phyloP scores from a whole-genome alignment of 805 yeast genomes.

The Phaffomyces antillensis region DNA sequence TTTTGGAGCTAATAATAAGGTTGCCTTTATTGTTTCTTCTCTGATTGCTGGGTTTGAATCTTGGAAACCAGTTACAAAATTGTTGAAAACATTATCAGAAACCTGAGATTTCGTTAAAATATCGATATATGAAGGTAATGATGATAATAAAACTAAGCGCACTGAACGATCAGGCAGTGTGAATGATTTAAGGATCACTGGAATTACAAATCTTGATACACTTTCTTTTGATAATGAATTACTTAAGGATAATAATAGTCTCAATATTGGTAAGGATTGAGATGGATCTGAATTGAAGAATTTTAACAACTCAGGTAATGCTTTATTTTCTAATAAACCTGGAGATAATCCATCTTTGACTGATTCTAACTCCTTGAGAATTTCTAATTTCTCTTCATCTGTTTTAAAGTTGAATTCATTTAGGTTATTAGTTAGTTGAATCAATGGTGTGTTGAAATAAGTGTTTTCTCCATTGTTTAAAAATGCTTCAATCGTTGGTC shows the following conservation, averaged over 20 bases:
- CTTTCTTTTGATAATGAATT: conserved; percentile 27
- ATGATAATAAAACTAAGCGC: conserved; percentile 60
- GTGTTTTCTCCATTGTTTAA: conserved; percentile 20
- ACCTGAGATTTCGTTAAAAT: conserved; percentile 52
- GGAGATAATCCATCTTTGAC: conserved; percentile 35
- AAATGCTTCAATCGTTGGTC: conserved; percentile 29
- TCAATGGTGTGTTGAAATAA: conserved; percentile 36
- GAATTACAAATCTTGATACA: conserved; percentile 42
- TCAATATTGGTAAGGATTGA: conserved; percentile 24
- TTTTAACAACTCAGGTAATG: conserved; percentile 63
- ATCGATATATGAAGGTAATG: conserved; percentile 48
- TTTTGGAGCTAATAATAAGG: conserved; percentile 49
- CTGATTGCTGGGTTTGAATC: conserved; percentile 81
- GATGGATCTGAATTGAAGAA: conserved; percentile 29
- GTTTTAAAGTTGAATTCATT: conserved; percentile 48
- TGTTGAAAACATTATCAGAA: conserved; percentile 60
- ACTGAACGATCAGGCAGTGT: conserved; percentile 68
- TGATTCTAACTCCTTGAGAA: conserved; percentile 32
- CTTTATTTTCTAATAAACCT: conserved; percentile 48
- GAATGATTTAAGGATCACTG: conserved; percentile 58
- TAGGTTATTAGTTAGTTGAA: conserved; percentile 45
- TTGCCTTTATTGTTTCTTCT: conserved; percentile 69
- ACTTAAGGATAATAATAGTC: conserved; percentile 25
- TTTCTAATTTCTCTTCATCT: conserved; percentile 44
- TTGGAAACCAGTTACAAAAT: conserved; percentile 71